Conservation (phyloP, 352 stramenopile species). For the Blastocystis sp. region DNA sequence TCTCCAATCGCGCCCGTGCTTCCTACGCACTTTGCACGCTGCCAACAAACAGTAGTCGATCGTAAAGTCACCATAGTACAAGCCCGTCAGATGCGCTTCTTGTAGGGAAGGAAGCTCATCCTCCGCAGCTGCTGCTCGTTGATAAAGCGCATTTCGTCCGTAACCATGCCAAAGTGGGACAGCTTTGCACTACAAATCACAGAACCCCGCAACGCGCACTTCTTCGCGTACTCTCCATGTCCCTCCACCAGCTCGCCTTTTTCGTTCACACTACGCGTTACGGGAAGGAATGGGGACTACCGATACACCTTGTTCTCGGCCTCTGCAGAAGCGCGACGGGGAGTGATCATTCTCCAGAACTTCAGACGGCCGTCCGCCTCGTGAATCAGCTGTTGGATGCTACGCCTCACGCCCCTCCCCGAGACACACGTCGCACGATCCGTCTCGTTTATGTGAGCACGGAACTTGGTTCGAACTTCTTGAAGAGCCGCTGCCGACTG, state of each 20-base stretch:
- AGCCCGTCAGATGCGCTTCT: slow-evolving; percentile 53
- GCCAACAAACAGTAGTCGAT: background rate
- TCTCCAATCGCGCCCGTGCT: background rate
- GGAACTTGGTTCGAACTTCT: slow-evolving; percentile 68
- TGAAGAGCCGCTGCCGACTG: slow-evolving; percentile 24
- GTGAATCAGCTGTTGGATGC: slow-evolving; percentile 36
- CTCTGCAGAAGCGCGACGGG: background rate
- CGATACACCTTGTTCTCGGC: slow-evolving; percentile 67
- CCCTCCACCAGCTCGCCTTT: slow-evolving; percentile 66
- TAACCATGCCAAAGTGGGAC: slow-evolving; percentile 62
- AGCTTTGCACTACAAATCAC: slow-evolving; percentile 46
- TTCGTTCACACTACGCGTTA: slow-evolving; percentile 45
- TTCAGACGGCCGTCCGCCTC: slow-evolving; percentile 38
- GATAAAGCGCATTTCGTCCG: slow-evolving; percentile 66
- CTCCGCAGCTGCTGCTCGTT: slow-evolving; percentile 62
- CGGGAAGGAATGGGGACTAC: background rate
- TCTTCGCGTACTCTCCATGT: slow-evolving; percentile 56
- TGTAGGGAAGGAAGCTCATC: slow-evolving; percentile 58
- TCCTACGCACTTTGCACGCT: background rate
- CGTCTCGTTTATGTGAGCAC: slow-evolving; percentile 36
- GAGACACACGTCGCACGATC: slow-evolving; percentile 13
- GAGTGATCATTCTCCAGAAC: slow-evolving; percentile 66
- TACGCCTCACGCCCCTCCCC: background rate
- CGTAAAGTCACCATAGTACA: slow-evolving; percentile 38
- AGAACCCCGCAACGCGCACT: background rate